Evolutionary conservation across 148 eudicot species (phyloP).

Genomic region (Beta vulgaris): DNA sequence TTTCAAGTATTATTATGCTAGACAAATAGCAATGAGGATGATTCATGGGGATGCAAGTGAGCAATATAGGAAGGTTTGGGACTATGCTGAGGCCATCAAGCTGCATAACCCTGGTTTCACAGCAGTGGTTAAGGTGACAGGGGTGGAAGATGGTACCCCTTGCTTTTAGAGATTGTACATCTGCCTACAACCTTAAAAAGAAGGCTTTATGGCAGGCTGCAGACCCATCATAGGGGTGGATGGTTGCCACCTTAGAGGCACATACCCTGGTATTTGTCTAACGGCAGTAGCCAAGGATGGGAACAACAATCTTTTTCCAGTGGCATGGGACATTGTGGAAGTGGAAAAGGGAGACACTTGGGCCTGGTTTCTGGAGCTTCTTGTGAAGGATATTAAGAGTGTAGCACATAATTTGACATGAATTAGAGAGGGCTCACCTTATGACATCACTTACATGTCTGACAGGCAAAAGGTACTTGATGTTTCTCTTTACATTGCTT

Average conservation of each 20-base stretch:
- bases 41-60: background rate
- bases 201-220: background rate
- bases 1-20: background rate
- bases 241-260: background rate
- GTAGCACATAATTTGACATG: background rate
- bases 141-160: background rate
- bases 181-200: background rate
- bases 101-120: background rate
- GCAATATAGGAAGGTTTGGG: slow-evolving; percentile 4
- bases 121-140: background rate
- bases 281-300: background rate
- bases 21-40: background rate
- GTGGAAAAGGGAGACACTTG: background rate
- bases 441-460: no score
- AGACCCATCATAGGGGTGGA: slow-evolving; percentile 8
- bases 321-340: background rate
- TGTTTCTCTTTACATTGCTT: no score
- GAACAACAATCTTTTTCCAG: background rate
- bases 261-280: background rate
- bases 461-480: no score
- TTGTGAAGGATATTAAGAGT: background rate
- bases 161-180: background rate
- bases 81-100: background rate
- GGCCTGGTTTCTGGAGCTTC: background rate
- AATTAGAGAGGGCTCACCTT: no score